Conservation (phyloP, 1,139 yeast species). For the Scheffersomyces cryptocercus region DNA sequence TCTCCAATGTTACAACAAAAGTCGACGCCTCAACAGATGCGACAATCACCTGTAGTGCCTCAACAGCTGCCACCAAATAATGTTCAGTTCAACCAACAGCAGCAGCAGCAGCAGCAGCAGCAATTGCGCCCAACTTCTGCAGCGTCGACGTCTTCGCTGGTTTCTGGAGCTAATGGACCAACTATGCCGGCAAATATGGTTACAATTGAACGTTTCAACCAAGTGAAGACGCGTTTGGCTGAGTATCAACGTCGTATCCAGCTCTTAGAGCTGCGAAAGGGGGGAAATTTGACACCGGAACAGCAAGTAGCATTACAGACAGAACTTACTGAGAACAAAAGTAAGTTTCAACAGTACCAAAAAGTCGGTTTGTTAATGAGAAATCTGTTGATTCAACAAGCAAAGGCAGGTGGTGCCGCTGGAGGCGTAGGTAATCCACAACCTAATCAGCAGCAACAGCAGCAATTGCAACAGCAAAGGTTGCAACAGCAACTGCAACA, state of each 20-base stretch:
- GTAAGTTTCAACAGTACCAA: slow-evolving; percentile 39
- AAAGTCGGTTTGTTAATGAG: slow-evolving; percentile 42
- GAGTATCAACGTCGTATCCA: slow-evolving; percentile 46
- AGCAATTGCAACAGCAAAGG: slow-evolving; percentile 12
- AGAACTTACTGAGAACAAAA: slow-evolving; percentile 35
- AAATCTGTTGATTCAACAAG: slow-evolving; percentile 39
- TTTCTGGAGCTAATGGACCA: slow-evolving; percentile 2
- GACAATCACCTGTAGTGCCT: slow-evolving; percentile 1
- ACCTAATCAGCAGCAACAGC: slow-evolving; percentile 13
- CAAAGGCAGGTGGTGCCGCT: slow-evolving; percentile 6
- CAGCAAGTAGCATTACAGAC: slow-evolving; percentile 36
- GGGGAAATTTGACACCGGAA: slow-evolving; percentile 29
- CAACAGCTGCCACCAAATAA: slow-evolving; percentile 2
- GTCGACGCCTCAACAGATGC: slow-evolving; percentile 3
- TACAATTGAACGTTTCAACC: slow-evolving; percentile 43
- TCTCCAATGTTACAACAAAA: slow-evolving; percentile 13
- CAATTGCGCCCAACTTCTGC: not conserved
- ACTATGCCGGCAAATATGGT: slow-evolving; percentile 27
- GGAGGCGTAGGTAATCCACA: slow-evolving; percentile 1
- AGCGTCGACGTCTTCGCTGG: not conserved
- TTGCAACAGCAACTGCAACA: slow-evolving; percentile 5
- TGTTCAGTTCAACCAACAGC: slow-evolving; percentile 6
- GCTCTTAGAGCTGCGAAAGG: slow-evolving; percentile 32
- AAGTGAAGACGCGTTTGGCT: slow-evolving; percentile 36
- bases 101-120: slow-evolving; percentile 6